Evolutionary conservation across 2,329 filamentous ascomycete species (phyloP).

Genomic region (Claviceps quebecensis): DNA sequence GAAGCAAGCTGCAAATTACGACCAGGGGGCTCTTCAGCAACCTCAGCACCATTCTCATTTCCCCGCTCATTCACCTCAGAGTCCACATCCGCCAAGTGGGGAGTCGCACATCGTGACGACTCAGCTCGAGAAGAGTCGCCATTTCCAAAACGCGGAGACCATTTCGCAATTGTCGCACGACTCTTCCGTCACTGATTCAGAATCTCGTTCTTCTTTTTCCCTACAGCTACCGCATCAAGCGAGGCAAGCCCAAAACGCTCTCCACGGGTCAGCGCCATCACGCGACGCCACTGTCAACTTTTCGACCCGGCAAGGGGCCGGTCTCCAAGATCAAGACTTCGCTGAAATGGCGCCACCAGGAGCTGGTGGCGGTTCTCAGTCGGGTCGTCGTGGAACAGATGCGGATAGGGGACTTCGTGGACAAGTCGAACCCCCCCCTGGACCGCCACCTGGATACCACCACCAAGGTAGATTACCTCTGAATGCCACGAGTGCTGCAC

Average conservation of each 20-base stretch:
- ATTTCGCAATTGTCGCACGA: conserved; percentile 50
- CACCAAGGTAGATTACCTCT: conserved; percentile 33
- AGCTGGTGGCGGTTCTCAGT: conserved; percentile 27
- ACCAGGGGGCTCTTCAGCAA: conserved; percentile 21
- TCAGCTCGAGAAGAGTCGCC: conserved; percentile 20
- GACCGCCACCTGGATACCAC: conserved; percentile 38
- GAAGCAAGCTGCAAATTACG: conserved; percentile 18
- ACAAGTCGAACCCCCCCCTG: conserved; percentile 28
- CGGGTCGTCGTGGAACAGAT: conserved; percentile 34
- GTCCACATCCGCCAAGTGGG: conserved; percentile 21
- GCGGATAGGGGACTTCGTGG: conserved; percentile 32
- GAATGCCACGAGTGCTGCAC: conserved; percentile 28
- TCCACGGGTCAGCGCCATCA: conserved; percentile 21
- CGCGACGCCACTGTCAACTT: conserved; percentile 15
- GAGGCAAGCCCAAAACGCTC: conserved; percentile 29
- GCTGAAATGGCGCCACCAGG: conserved; percentile 29
- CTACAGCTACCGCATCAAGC: conserved; percentile 32
- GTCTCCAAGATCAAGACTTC: conserved; percentile 17
- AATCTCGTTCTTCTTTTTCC: conserved; percentile 25
- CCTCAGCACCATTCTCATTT: conserved; percentile 14
- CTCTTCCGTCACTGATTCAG: conserved; percentile 38
- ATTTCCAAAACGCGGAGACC: conserved; percentile 39
- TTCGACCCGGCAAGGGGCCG: background rate
- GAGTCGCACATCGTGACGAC: conserved; percentile 22
- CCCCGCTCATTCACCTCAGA: conserved; percentile 7